Percentiles rank a stretch among this genome's conserved stretches.
Conservation (phyloP, 345 rosid species). For the Salix caprea region DNA sequence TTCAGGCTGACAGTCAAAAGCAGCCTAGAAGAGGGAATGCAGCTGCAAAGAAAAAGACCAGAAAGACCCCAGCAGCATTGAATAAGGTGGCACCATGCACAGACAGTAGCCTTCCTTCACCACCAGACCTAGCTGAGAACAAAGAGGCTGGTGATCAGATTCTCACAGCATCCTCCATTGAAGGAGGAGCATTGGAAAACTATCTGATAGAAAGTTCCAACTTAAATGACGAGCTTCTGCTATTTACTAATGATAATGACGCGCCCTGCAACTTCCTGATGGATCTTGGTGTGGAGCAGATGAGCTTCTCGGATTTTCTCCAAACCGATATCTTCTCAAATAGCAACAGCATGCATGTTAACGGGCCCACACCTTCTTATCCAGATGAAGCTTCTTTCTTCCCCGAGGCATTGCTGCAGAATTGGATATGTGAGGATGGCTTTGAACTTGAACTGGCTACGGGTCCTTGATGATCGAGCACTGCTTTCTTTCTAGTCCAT, state of each 20-base stretch:
- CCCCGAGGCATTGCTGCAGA: constrained; percentile 21
- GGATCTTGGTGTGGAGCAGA: neutral
- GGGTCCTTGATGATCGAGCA: no score
- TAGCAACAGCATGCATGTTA: neutral
- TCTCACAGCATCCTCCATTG: neutral
- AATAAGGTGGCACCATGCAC: no score
- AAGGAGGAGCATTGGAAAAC: neutral
- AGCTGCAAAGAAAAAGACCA: neutral
- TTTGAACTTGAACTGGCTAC: neutral
- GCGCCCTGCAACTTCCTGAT: neutral
- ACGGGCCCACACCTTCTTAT: neutral
- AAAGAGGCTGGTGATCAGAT: no score
- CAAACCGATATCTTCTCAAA: neutral
- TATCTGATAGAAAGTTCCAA: neutral
- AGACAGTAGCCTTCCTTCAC: no score
- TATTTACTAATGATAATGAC: neutral
- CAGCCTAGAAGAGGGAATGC: neutral
- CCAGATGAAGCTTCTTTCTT: constrained; percentile 3
- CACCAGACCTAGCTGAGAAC: no score
- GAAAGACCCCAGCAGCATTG: no score
- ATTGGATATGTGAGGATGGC: constrained; percentile 2
- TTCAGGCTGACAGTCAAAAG: neutral
- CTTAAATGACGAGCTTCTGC: neutral
- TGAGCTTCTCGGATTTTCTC: neutral
- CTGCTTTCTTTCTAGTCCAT: no score